Conservation (phyloP, 495 filamentous ascomycete species). For the Penicillium herquei region DNA sequence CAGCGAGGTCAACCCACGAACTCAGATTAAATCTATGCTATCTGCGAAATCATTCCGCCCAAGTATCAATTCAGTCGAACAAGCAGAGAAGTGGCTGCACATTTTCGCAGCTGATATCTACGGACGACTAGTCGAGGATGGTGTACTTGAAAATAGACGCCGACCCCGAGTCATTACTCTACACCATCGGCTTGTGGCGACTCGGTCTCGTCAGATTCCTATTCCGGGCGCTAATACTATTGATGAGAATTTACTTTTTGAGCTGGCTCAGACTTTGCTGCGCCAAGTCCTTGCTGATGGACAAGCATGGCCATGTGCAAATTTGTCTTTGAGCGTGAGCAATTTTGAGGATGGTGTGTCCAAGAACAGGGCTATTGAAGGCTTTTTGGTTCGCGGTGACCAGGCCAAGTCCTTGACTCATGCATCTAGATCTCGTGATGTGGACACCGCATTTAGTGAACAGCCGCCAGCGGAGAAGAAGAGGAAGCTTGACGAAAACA, state of each 20-base stretch:
- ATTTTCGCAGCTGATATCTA: slow-evolving; percentile 95
- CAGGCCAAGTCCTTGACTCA: slow-evolving; percentile 57
- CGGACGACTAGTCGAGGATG: slow-evolving; percentile 85
- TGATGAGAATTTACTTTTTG: slow-evolving; percentile 70
- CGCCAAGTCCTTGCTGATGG: slow-evolving; percentile 75
- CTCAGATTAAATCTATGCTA: slow-evolving; percentile 97
- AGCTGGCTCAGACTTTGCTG: slow-evolving; percentile 72
- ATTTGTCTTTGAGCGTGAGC: slow-evolving; percentile 78
- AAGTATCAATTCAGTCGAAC: slow-evolving; percentile 73
- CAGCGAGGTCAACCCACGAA: slow-evolving; percentile 87
- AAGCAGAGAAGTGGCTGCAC: slow-evolving; percentile 80
- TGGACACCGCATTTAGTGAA: slow-evolving; percentile 2
- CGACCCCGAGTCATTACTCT: slow-evolving; percentile 82
- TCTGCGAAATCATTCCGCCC: slow-evolving; percentile 95
- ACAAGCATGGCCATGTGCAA: slow-evolving; percentile 79
- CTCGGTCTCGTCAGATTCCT: slow-evolving; percentile 66
- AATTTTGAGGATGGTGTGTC: slow-evolving; percentile 86
- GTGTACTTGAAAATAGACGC: slow-evolving; percentile 83
- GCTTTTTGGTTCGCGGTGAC: slow-evolving; percentile 78
- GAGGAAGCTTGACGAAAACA: slow-evolving; percentile 32
- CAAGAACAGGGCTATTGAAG: slow-evolving; percentile 81
- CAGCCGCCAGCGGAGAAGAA: slow-evolving; percentile 28
- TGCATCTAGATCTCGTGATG: slow-evolving; percentile 11
- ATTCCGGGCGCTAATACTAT: slow-evolving; percentile 76
- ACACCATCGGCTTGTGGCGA: slow-evolving; percentile 70